These are phyloP conservation scores for Hyaloperonospora brassicae DNA, from an alignment of 352 stramenopile genomes.

Conservation along the genomic window DNA sequence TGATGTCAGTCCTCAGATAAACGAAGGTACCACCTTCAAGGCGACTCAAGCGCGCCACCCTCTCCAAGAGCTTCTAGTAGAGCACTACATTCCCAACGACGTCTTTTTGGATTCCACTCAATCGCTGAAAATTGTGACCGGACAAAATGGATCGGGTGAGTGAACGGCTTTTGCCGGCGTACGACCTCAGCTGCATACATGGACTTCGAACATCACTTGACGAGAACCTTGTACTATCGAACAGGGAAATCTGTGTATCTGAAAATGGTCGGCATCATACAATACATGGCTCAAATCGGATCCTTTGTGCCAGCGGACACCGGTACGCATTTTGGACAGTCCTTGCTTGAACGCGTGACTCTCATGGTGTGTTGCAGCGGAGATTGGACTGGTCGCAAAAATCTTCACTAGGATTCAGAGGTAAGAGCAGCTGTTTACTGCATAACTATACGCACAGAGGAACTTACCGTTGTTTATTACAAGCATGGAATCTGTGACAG, in stretches of 20 bases:
- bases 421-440: slow-evolving; percentile 16
- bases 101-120: slow-evolving; percentile 34
- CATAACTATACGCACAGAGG: background rate
- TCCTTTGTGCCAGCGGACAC: slow-evolving; percentile 68
- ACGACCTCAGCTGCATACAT: no score
- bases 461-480: slow-evolving; percentile 9
- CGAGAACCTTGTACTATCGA: background rate
- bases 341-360: background rate
- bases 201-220: no score
- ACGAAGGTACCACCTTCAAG: slow-evolving; percentile 37
- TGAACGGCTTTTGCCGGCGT: background rate
- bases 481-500: slow-evolving; percentile 66
- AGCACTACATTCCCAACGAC: slow-evolving; percentile 81
- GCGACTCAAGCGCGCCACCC: slow-evolving; percentile 62
- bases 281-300: slow-evolving; percentile 82
- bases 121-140: slow-evolving; percentile 64
- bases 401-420: slow-evolving; percentile 80
- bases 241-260: slow-evolving; percentile 83
- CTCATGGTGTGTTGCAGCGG: slow-evolving; percentile 32
- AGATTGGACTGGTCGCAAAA: slow-evolving; percentile 67
- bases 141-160: slow-evolving; percentile 79
- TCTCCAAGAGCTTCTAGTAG: slow-evolving; percentile 77
- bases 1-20: slow-evolving; percentile 37
- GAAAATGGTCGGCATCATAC: slow-evolving; percentile 77
- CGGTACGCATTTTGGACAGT: slow-evolving; percentile 26